Conservation (phyloP, 352 stramenopile genomes). For the Bremia lactucae region DNA sequence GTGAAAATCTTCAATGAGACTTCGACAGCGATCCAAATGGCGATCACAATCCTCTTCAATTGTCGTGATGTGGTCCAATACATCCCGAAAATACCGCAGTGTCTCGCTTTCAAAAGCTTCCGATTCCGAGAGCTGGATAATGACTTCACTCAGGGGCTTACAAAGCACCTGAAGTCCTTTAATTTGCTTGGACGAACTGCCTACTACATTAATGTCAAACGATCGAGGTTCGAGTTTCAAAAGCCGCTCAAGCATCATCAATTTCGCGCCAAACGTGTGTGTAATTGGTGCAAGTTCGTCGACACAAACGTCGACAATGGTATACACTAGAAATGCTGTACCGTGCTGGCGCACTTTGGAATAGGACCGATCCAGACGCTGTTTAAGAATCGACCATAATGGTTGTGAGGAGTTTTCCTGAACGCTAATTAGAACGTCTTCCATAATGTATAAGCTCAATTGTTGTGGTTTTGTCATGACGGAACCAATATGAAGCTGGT, state of each 20-base stretch:
- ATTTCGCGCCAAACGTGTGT: conserved; percentile 54
- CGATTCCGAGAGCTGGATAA: conserved; percentile 59
- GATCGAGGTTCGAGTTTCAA: conserved; percentile 39
- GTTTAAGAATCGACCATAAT: conserved; percentile 46
- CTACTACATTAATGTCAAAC: conserved; percentile 48
- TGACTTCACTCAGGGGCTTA: conserved; percentile 53
- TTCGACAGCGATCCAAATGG: conserved; percentile 58
- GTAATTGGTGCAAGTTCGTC: conserved; percentile 72
- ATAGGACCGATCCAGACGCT: conserved; percentile 63
- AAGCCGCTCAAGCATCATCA: conserved; percentile 59
- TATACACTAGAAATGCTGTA: conserved; percentile 61
- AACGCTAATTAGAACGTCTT: conserved; percentile 65
- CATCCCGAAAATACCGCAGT: conserved; percentile 69
- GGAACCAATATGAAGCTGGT: conserved; percentile 40
- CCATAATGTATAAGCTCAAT: conserved; percentile 64
- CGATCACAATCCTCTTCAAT: conserved; percentile 75
- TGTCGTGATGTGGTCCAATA: conserved; percentile 73
- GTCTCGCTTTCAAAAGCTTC: conserved; percentile 63
- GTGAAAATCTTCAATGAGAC: conserved; percentile 56
- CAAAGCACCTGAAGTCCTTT: conserved; percentile 71
- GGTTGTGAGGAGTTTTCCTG: conserved; percentile 38
- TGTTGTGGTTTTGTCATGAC: conserved; percentile 70
- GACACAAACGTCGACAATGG: conserved; percentile 73
- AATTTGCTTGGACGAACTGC: conserved; percentile 50
- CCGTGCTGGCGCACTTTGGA: conserved; percentile 71